phyloP scores from a whole-genome alignment of 208 protist genomes.

The Phytomonas sp. region DNA sequence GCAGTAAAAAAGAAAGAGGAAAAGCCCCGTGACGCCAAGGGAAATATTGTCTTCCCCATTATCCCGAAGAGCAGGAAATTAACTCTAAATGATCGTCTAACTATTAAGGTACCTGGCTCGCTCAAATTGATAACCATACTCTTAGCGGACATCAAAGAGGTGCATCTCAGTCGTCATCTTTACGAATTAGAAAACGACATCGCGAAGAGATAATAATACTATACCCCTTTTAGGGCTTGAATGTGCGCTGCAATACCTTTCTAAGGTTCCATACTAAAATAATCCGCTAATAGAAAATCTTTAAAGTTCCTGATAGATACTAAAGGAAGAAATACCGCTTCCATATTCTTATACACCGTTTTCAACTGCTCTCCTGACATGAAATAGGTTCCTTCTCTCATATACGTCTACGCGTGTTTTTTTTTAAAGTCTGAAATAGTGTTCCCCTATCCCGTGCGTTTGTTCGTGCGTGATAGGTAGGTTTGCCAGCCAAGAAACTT shows the following conservation, averaged over 20 bases:
- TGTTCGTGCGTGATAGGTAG: background rate
- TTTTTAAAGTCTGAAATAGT: background rate
- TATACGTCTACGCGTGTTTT: background rate
- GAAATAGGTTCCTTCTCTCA: background rate
- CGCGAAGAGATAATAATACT: slow-evolving; percentile 5
- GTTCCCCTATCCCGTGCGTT: background rate
- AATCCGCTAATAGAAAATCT: slow-evolving; percentile 5
- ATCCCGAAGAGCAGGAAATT: slow-evolving; percentile 20
- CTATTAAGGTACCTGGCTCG: slow-evolving; percentile 56
- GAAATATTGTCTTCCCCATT: slow-evolving; percentile 53
- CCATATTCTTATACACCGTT: background rate
- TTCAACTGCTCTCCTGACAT: background rate
- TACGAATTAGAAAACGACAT: slow-evolving; percentile 38
- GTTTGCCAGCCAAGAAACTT: background rate
- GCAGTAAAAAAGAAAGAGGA: slow-evolving; percentile 49
- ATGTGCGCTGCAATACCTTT: background rate
- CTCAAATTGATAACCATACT: slow-evolving; percentile 21
- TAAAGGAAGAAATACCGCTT: background rate
- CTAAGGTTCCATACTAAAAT: background rate
- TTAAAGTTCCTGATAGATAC: background rate
- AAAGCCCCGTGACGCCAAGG: slow-evolving; percentile 34
- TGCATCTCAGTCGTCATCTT: slow-evolving; percentile 68
- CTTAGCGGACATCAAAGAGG: slow-evolving; percentile 43
- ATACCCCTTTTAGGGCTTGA: background rate
- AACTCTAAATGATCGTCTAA: slow-evolving; percentile 39